phyloP scores from a whole-genome alignment of 768 basidiomycete species.

The Leccinum pellstonianum region DNA sequence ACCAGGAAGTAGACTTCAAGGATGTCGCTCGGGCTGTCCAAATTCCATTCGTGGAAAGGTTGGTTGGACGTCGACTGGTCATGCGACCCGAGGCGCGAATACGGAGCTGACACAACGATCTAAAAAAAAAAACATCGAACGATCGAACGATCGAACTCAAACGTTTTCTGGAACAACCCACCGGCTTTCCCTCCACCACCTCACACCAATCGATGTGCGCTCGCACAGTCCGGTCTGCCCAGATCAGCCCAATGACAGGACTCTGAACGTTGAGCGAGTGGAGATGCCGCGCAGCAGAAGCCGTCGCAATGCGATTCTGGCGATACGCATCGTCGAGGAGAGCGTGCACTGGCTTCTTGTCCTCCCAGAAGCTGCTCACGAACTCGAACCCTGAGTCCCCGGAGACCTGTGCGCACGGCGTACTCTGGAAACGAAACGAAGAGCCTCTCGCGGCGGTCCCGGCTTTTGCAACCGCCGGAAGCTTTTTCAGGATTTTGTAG shows the following conservation, averaged over 20 bases:
- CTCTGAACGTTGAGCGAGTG: conserved; percentile 44
- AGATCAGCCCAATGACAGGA: conserved; percentile 54
- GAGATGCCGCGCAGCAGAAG: conserved; percentile 49
- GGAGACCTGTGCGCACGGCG: conserved; percentile 47
- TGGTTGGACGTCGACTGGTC: conserved; percentile 16
- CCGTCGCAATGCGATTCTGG: conserved; percentile 57
- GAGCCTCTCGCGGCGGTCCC: conserved; percentile 41
- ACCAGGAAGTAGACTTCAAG: conserved; percentile 50
- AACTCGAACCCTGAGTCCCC: conserved; percentile 51
- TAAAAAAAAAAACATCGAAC: conserved; percentile 15
- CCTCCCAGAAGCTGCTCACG: conserved; percentile 55
- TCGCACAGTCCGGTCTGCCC: conserved; percentile 50
- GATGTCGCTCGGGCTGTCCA: conserved; percentile 45
- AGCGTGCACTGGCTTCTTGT: conserved; percentile 54
- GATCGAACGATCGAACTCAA: neutral
- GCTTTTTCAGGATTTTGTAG: conserved; percentile 46
- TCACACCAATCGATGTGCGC: conserved; percentile 58
- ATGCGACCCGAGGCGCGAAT: conserved; percentile 26
- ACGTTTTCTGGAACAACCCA: conserved; percentile 22
- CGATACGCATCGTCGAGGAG: conserved; percentile 53
- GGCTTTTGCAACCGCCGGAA: conserved; percentile 34
- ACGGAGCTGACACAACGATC: conserved; percentile 52
- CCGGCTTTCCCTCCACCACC: conserved; percentile 34
- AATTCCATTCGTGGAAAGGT: conserved; percentile 49
- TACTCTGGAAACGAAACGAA: conserved; percentile 53